phyloP scores from a whole-genome alignment of 257 asterid genomes.

The Petunia axillaris region DNA sequence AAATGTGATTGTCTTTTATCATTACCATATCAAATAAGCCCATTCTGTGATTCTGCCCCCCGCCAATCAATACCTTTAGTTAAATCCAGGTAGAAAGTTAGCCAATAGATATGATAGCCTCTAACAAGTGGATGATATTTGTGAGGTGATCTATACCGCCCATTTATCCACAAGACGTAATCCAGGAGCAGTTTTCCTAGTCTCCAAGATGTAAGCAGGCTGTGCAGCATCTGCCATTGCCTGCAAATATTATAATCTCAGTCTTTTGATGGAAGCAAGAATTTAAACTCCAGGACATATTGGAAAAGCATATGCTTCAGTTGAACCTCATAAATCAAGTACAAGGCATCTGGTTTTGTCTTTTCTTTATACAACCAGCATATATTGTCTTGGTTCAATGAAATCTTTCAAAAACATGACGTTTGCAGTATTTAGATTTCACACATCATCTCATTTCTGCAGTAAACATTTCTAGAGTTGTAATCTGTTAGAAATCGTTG shows the following conservation, averaged over 20 bases:
- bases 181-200: conserved; percentile 94
- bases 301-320: neutral
- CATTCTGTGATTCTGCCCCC: conserved; percentile 92
- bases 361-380: neutral
- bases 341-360: neutral
- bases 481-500: neutral
- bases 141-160: conserved; percentile 77
- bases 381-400: neutral
- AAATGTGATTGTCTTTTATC: conserved; percentile 92
- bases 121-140: neutral
- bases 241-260: conserved; percentile 37
- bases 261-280: neutral
- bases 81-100: conserved; percentile 15
- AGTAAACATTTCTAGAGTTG: neutral
- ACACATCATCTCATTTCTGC: neutral
- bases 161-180: conserved; percentile 95
- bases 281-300: neutral
- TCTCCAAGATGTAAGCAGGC: conserved; percentile 84
- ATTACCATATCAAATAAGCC: conserved; percentile 95
- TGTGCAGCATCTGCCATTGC: conserved; percentile 95
- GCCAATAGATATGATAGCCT: neutral
- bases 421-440: neutral
- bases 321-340: neutral
- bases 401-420: neutral
- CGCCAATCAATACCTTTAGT: conserved; percentile 81